Percentiles rank a stretch among this genome's conserved stretches.
These are phyloP conservation scores for Globisporangium cylindrosporum DNA, from an alignment of 352 stramenopile species.

Conservation along the genomic window DNA sequence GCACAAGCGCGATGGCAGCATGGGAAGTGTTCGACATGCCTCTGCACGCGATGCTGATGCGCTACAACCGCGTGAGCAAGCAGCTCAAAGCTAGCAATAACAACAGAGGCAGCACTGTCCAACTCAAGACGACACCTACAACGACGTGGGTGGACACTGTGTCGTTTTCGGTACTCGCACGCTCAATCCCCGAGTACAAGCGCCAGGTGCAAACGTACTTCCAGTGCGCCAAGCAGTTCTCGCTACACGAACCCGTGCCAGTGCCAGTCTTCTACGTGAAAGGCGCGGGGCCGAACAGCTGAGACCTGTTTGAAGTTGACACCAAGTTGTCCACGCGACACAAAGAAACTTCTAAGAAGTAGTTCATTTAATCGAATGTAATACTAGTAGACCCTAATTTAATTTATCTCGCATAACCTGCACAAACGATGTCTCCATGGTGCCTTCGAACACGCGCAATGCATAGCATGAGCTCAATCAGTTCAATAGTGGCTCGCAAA, in stretches of 20 bases:
- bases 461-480: no score
- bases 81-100: constrained; percentile 10
- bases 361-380: no score
- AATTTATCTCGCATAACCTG: no score
- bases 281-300: constrained; percentile 13
- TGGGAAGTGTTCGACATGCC: constrained; percentile 68
- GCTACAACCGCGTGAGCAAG: constrained; percentile 49
- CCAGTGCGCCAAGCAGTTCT: constrained; percentile 36
- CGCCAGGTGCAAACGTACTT: constrained; percentile 72
- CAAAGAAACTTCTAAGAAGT: no score
- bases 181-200: constrained; percentile 65
- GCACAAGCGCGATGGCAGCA: constrained; percentile 25
- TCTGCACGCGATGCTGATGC: constrained; percentile 48
- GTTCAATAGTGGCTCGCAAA: constrained; percentile 22
- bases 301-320: not conserved
- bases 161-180: constrained; percentile 40
- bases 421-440: no score
- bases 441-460: no score
- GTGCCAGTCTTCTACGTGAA: constrained; percentile 57
- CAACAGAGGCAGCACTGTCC: constrained; percentile 2
- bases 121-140: constrained; percentile 9
- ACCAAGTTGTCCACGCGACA: not conserved
- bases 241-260: constrained; percentile 63
- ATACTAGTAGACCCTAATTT: no score
- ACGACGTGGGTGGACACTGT: constrained; percentile 37